phyloP scores from a whole-genome alignment of 2,329 filamentous ascomycete genomes.

The Aspergillus arachidicola region DNA sequence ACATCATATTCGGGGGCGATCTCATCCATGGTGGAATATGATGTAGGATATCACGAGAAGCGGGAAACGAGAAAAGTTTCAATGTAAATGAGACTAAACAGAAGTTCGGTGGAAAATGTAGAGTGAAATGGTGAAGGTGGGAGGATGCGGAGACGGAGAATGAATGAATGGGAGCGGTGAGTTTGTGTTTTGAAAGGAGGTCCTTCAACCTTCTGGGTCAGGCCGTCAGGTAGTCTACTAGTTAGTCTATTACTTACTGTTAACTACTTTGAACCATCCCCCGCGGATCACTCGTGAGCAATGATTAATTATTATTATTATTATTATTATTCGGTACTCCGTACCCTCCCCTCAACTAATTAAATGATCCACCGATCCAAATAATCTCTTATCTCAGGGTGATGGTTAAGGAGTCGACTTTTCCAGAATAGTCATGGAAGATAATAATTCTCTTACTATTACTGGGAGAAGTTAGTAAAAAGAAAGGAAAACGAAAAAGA shows the following conservation, averaged over 20 bases:
- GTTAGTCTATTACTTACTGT: not conserved
- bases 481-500: not conserved
- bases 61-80: slow-evolving; percentile 13
- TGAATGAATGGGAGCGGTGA: slow-evolving; percentile 15
- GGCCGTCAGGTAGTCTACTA: slow-evolving; percentile 3
- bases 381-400: not conserved
- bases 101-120: not conserved
- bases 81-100: not conserved
- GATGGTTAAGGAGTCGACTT: not conserved
- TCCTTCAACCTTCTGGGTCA: not conserved
- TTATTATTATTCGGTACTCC: not conserved
- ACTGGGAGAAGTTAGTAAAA: not conserved
- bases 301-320: slow-evolving; percentile 8
- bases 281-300: slow-evolving; percentile 23
- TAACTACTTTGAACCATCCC: slow-evolving; percentile 3
- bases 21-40: slow-evolving; percentile 76
- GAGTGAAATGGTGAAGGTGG: slow-evolving; percentile 8
- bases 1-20: slow-evolving; percentile 99
- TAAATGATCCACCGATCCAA: slow-evolving; percentile 4
- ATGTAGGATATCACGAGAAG: slow-evolving; percentile 18
- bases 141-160: slow-evolving; percentile 23
- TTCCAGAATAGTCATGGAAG: slow-evolving; percentile 3
- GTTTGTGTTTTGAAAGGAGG: slow-evolving; percentile 19
- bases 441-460: not conserved
- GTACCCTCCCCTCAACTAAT: not conserved